phyloP scores from a whole-genome alignment of 2,329 filamentous ascomycete species.

The Cladorrhinum sp. region DNA sequence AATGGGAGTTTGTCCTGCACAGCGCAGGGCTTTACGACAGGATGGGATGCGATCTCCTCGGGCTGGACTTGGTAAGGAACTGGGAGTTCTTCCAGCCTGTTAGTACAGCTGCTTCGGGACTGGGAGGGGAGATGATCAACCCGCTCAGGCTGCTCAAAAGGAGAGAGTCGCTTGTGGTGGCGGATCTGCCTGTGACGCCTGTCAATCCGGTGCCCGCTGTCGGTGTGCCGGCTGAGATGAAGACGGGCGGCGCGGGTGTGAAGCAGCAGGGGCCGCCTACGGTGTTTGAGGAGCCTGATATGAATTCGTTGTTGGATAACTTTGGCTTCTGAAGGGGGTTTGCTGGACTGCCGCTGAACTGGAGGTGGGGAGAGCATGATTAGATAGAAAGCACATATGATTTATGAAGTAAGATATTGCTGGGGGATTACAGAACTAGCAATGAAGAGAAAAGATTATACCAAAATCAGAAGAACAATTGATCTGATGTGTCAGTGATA shows the following conservation, averaged over 20 bases:
- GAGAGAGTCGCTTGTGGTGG: constrained; percentile 75
- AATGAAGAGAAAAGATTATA: not conserved
- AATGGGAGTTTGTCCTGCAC: constrained; percentile 87
- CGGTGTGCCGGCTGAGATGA: constrained; percentile 40
- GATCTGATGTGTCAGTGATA: not conserved
- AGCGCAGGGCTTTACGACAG: constrained; percentile 80
- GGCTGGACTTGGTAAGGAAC: constrained; percentile 76
- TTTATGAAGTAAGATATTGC: not conserved
- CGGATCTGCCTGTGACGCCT: constrained; percentile 58
- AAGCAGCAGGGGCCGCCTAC: constrained; percentile 61
- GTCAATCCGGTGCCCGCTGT: constrained; percentile 28
- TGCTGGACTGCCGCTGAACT: too few species aligned
- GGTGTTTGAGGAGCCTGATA: constrained; percentile 89
- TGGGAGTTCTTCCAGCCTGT: constrained; percentile 72
- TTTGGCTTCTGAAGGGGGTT: constrained; percentile 71
- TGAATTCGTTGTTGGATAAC: constrained; percentile 81
- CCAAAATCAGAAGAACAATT: not conserved
- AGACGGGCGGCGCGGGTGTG: constrained; percentile 35
- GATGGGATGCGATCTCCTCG: constrained; percentile 91
- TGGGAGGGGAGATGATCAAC: constrained; percentile 54
- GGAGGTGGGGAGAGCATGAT: not conserved
- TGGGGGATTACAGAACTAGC: not conserved
- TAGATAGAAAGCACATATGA: not conserved
- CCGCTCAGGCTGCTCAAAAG: constrained; percentile 67
- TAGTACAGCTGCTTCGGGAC: constrained; percentile 28